Percentiles rank a stretch among this genome's conserved stretches.
Evolutionary conservation across 2,329 filamentous ascomycete genomes (phyloP).

Genomic region (Amauroascus verrucosus): DNA sequence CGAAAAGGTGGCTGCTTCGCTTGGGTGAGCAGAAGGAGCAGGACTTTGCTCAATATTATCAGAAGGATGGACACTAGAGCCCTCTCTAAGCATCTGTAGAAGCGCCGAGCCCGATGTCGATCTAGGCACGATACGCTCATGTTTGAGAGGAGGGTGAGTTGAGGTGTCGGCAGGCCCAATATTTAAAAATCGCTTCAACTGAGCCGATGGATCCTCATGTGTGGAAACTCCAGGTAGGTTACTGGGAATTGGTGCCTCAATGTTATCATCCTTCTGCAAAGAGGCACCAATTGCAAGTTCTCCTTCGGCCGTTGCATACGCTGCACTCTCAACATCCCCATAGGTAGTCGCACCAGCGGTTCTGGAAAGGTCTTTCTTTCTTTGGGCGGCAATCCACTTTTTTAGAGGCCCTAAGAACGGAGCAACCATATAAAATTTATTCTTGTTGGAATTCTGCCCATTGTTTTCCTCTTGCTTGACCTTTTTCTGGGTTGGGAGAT

Average conservation of each 20-base stretch:
- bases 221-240: constrained; percentile 34
- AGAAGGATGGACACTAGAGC: constrained; percentile 24
- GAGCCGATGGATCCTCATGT: constrained; percentile 38
- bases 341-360: constrained; percentile 41
- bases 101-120: constrained; percentile 42
- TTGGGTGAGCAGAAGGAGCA: neutral
- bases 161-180: constrained; percentile 26
- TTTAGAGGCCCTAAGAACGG: constrained; percentile 78
- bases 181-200: constrained; percentile 43
- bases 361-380: constrained; percentile 51
- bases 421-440: constrained; percentile 97
- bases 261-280: constrained; percentile 17
- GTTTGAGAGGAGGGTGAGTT: constrained; percentile 2
- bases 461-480: constrained; percentile 50
- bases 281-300: constrained; percentile 14
- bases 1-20: neutral
- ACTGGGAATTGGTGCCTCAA: constrained; percentile 24
- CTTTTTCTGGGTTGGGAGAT: constrained; percentile 72
- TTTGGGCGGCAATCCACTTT: constrained; percentile 82
- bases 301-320: constrained; percentile 17
- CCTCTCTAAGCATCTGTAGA: constrained; percentile 45
- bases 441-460: constrained; percentile 37
- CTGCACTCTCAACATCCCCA: constrained; percentile 16
- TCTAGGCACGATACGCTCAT: constrained; percentile 11
- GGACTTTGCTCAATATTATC: constrained; percentile 16